Evolutionary conservation across 495 filamentous ascomycete genomes (phyloP), one percentile per base, ranked within the genome.

Genomic region (Neurospora sublineolata): DNA sequence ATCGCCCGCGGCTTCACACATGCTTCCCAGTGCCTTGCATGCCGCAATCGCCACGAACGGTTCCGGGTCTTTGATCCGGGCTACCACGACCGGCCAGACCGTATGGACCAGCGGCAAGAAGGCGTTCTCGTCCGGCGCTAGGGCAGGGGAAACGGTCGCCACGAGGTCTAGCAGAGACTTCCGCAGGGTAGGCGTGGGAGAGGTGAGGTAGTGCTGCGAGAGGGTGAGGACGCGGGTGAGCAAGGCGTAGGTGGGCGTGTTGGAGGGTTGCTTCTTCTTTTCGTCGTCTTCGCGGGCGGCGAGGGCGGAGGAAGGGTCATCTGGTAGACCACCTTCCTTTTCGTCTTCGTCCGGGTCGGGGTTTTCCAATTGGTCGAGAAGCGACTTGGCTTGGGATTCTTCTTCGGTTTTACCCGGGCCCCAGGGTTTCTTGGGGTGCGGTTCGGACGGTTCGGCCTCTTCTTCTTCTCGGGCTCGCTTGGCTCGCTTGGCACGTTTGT

Each of bases 21-120:
- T 84, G 67, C 80, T 81, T 46, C 84, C 84, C 5, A 97, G 80
- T 3, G 90, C 85, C 30, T 89, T 85, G 44, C 90, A 87, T 33
- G 93, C 91, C 3, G 89, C 85, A 11, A 89, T 84, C 1, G 86
- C 87, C n/a, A 97, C 90, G 74, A 89, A 93, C 0, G 87, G 84
- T 78, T 97, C 93, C 36, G 86, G 80, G 77, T 96, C 92, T 72
- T 91, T 85, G 7, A 97, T 84, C 40, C 92, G 86, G 5, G 86
- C 80, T 1, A 92, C 80, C 11, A 97, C 82, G 6, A 92, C 87
- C 0, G 94, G 93, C 93, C 94, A 99, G 33, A 97, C 81, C 4
- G 92, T 91, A 78, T 97, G 93, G 67, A 97, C 89, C 3, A 97
- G 84, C 0, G 95, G 95, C 1, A 99, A 84, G 77, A 97, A 97